Percentiles rank a stretch among this genome's conserved stretches.
phyloP scores from a whole-genome alignment of 208 protist species.

The Crithidia sp. region DNA sequence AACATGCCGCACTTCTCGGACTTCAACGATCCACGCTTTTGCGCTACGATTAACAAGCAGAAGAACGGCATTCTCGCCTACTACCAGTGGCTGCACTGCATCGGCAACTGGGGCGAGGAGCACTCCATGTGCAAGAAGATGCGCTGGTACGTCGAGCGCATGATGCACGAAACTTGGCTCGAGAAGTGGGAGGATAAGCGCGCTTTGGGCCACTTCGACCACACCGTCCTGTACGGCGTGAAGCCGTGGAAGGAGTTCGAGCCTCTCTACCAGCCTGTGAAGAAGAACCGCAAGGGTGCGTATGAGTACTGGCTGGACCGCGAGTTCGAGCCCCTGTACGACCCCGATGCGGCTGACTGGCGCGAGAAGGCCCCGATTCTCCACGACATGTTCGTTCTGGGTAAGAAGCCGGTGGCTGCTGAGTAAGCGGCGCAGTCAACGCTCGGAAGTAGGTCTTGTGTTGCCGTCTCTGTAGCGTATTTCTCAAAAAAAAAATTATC shows the following conservation, averaged over 20 bases:
- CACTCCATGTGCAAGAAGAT: slow-evolving; percentile 94
- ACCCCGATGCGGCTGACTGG: slow-evolving; percentile 77
- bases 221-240: slow-evolving; percentile 84
- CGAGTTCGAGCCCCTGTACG: slow-evolving; percentile 86
- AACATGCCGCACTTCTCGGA: slow-evolving; percentile 86
- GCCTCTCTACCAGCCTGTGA: slow-evolving; percentile 90
- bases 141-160: slow-evolving; percentile 90
- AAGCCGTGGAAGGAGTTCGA: slow-evolving; percentile 92
- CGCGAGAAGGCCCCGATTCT: slow-evolving; percentile 88
- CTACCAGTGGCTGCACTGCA: slow-evolving; percentile 92
- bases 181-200: slow-evolving; percentile 92
- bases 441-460: neutral
- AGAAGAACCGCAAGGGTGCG: slow-evolving; percentile 88
- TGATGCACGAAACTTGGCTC: slow-evolving; percentile 89
- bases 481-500: slow-evolving; percentile 9
- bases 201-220: slow-evolving; percentile 88
- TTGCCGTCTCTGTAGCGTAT: neutral
- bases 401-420: slow-evolving; percentile 81
- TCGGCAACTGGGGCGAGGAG: slow-evolving; percentile 92
- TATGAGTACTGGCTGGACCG: slow-evolving; percentile 92
- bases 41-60: slow-evolving; percentile 71
- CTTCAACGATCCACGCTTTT: slow-evolving; percentile 87
- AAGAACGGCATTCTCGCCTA: slow-evolving; percentile 91
- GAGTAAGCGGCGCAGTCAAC: slow-evolving; percentile 3
- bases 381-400: slow-evolving; percentile 89